These are phyloP conservation scores for Hypoxylon sp. DNA, from an alignment of 2,329 filamentous ascomycete genomes.

Conservation along the genomic window DNA sequence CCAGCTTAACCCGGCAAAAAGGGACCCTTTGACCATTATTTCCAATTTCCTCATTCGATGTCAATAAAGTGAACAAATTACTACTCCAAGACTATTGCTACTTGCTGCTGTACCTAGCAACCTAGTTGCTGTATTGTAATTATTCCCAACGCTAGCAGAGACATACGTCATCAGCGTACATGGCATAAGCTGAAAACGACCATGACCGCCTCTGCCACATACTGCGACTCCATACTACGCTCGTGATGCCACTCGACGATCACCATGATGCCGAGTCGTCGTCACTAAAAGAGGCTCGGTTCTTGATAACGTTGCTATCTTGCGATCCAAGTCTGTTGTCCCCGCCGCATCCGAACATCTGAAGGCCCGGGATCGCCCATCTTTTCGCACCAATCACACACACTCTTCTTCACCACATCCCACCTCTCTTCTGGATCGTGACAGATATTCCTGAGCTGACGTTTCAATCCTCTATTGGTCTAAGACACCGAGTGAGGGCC, in stretches of 20 bases:
- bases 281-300: constrained; percentile 27
- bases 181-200: neutral
- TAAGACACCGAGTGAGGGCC: constrained; percentile 15
- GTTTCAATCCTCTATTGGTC: constrained; percentile 23
- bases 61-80: too few relatives aligned
- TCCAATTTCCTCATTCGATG: too few relatives aligned
- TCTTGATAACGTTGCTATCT: constrained; percentile 13
- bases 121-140: too few relatives aligned
- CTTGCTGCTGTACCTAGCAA: too few relatives aligned
- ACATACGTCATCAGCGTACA: constrained; percentile 1
- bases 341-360: constrained; percentile 23
- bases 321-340: neutral
- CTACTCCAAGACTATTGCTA: too few relatives aligned
- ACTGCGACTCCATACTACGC: neutral
- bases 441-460: constrained; percentile 10
- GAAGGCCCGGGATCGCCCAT: neutral
- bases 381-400: neutral
- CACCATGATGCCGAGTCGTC: constrained; percentile 32
- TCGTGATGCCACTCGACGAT: constrained; percentile 18
- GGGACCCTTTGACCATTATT: too few relatives aligned
- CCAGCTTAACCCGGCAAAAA: neutral
- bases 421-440: too few relatives aligned
- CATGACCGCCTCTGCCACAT: neutral
- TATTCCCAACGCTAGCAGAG: neutral
- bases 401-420: too few relatives aligned